phyloP scores from a whole-genome alignment of 2,329 filamentous ascomycete species.

The Monilinia vaccinii-corymbosi region DNA sequence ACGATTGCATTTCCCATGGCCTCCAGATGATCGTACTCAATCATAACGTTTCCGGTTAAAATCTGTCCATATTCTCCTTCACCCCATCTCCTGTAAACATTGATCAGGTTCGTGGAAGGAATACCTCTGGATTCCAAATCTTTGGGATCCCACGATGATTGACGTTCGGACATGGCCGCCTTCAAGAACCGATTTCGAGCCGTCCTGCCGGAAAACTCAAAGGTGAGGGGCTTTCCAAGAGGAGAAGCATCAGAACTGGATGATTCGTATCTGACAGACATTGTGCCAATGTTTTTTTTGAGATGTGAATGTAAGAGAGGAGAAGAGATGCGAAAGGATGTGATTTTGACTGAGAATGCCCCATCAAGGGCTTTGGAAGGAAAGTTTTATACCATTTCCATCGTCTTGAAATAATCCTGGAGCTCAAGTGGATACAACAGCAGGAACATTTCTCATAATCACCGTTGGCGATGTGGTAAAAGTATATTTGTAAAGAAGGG shows the following conservation, averaged over 20 bases:
- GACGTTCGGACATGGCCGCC: slow-evolving; percentile 55
- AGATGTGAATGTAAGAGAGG: background rate
- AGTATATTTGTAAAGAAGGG: too few species aligned
- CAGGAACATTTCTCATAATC: background rate
- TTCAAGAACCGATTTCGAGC: slow-evolving; percentile 60
- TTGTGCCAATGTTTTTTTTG: slow-evolving; percentile 10
- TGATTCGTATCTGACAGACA: slow-evolving; percentile 22
- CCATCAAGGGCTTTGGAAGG: too few species aligned
- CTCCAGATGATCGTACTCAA: slow-evolving; percentile 51
- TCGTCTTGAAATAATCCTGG: background rate
- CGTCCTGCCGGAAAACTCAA: slow-evolving; percentile 42
- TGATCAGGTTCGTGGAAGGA: slow-evolving; percentile 42
- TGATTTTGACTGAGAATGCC: background rate
- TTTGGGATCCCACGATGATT: slow-evolving; percentile 49
- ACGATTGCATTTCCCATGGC: slow-evolving; percentile 50
- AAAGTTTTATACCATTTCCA: background rate
- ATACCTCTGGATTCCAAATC: slow-evolving; percentile 44
- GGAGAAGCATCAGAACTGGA: slow-evolving; percentile 25
- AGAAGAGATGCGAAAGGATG: background rate
- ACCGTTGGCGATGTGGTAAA: too few species aligned
- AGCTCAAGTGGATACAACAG: background rate
- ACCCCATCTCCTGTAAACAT: slow-evolving; percentile 53
- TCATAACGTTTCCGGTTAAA: slow-evolving; percentile 55
- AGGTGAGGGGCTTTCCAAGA: slow-evolving; percentile 39
- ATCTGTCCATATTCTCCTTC: slow-evolving; percentile 47